These are phyloP conservation scores for Zoysia pacifica DNA, from an alignment of 176 grass and related monocot genomes.

Conservation along the genomic window DNA sequence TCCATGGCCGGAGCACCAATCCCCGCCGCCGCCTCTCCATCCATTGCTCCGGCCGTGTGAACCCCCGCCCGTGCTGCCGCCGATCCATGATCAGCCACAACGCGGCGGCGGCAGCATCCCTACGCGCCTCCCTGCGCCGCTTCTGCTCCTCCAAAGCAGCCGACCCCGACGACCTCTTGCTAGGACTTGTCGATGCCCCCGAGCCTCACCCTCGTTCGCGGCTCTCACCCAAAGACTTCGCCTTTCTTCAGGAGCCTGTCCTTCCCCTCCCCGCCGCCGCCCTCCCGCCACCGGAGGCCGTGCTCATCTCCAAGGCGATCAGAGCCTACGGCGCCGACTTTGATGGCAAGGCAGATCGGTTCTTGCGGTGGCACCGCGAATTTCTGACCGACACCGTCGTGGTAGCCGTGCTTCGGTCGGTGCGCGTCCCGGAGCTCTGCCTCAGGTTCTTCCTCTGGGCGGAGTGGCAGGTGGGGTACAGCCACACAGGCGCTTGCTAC, in stretches of 20 bases:
- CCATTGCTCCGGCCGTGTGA: not conserved
- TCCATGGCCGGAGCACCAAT: slow-evolving; percentile 48
- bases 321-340: slow-evolving; percentile 53
- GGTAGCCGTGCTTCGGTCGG: slow-evolving; percentile 56
- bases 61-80: not conserved
- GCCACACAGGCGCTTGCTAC: slow-evolving; percentile 62
- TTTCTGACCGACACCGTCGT: slow-evolving; percentile 65
- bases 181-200: slow-evolving; percentile 31
- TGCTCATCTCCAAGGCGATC: slow-evolving; percentile 76
- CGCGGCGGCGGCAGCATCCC: slow-evolving; percentile 29
- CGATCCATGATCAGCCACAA: slow-evolving; percentile 49
- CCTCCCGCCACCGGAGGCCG: slow-evolving; percentile 52
- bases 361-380: slow-evolving; percentile 67
- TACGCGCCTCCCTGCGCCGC: slow-evolving; percentile 41
- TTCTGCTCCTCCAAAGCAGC: slow-evolving; percentile 33
- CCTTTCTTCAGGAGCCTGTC: slow-evolving; percentile 57
- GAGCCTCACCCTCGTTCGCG: not conserved
- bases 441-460: slow-evolving; percentile 94
- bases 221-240: slow-evolving; percentile 61
- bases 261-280: slow-evolving; percentile 16
- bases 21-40: slow-evolving; percentile 12
- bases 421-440: slow-evolving; percentile 63
- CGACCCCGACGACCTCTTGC: slow-evolving; percentile 24
- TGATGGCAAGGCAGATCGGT: slow-evolving; percentile 52
- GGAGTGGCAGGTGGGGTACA: slow-evolving; percentile 84